Percentiles rank a stretch among this genome's conserved stretches.
phyloP scores from a whole-genome alignment of 306 rosid species.

The Astragalus glycyphyllos region DNA sequence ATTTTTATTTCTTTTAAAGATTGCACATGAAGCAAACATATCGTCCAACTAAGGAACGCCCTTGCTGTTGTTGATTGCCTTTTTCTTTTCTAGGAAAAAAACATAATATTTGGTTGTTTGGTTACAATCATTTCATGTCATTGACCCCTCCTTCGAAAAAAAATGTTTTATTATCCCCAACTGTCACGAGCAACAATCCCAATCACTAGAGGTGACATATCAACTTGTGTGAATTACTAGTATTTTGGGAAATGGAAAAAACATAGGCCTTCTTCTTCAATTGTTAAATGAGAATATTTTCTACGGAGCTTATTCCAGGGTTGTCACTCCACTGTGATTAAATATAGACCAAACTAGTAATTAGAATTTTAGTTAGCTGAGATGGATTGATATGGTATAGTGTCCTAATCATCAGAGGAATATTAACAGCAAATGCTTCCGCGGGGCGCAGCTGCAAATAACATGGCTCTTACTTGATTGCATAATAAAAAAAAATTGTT shows the following conservation, averaged over 20 bases:
- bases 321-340: background rate
- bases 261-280: background rate
- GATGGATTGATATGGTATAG: conserved; percentile 24
- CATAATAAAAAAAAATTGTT: background rate
- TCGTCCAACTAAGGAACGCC: conserved; percentile 19
- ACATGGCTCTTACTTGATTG: conserved; percentile 40
- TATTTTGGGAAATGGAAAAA: background rate
- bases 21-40: conserved; percentile 41
- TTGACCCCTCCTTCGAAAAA: background rate
- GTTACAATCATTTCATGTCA: conserved; percentile 25
- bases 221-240: conserved; percentile 27
- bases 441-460: conserved; percentile 28
- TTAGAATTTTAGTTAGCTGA: conserved; percentile 1
- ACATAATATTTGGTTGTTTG: conserved; percentile 17
- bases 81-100: background rate
- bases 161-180: background rate
- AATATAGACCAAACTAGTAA: conserved; percentile 17
- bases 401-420: conserved; percentile 36
- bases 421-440: conserved; percentile 42
- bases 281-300: background rate
- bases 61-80: conserved; percentile 6
- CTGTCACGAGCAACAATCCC: conserved; percentile 12
- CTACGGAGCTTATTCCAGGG: background rate
- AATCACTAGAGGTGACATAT: conserved; percentile 36
- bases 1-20: background rate